phyloP scores from a whole-genome alignment of 768 basidiomycete genomes.

The Lactifluus piperatus region DNA sequence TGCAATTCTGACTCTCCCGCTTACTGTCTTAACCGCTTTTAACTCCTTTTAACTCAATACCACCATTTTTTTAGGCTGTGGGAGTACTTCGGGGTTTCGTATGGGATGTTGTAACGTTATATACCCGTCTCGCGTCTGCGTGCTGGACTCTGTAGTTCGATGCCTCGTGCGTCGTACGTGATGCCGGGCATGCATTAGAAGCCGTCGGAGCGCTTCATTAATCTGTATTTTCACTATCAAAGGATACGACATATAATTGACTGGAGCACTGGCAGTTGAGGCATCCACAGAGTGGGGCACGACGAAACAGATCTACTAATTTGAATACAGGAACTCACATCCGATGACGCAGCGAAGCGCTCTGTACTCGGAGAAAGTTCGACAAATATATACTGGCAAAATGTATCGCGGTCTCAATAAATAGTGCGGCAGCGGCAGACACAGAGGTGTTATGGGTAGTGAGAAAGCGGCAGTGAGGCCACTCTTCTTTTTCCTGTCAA shows the following conservation, averaged over 20 bases:
- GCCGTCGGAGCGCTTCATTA: too few relatives aligned
- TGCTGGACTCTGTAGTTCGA: neutral
- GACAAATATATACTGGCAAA: too few relatives aligned
- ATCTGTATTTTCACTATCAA: neutral
- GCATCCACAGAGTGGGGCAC: neutral
- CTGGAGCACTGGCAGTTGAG: neutral
- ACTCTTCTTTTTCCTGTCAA: too few relatives aligned
- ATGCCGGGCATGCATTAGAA: too few relatives aligned
- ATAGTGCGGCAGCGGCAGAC: too few relatives aligned
- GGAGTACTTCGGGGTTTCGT: neutral
- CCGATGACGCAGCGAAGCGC: neutral
- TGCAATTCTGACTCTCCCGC: conserved; percentile 37
- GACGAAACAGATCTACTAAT: neutral
- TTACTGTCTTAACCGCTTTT: neutral
- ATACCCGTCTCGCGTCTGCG: neutral
- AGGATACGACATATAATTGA: neutral
- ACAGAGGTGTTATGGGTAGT: too few relatives aligned
- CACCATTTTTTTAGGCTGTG: neutral
- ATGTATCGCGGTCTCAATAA: too few relatives aligned
- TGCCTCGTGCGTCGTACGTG: neutral
- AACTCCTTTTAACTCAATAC: neutral
- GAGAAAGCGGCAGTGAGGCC: too few relatives aligned
- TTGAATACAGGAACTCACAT: neutral
- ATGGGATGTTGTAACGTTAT: neutral
- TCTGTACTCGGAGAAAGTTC: too few relatives aligned